Evolutionary conservation across 2,329 filamentous ascomycete species (phyloP).

Genomic region (Trichoderma sp.): DNA sequence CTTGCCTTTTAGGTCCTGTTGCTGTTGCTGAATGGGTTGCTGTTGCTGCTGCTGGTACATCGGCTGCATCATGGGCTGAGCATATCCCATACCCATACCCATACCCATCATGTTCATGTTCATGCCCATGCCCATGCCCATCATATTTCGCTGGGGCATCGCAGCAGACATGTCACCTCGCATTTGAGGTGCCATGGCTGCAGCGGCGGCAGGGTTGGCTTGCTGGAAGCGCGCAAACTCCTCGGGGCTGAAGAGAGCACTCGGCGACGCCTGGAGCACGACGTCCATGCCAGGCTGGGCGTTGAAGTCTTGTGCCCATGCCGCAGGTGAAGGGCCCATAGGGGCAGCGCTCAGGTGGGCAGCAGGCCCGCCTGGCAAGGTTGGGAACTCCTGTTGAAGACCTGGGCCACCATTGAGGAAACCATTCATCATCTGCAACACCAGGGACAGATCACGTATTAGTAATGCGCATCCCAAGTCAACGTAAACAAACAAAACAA

Average conservation of each 20-base stretch:
- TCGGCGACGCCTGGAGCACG: slow-evolving; percentile 58
- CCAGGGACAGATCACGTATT: slow-evolving; percentile 24
- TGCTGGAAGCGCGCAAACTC: slow-evolving; percentile 89
- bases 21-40: slow-evolving; percentile 47
- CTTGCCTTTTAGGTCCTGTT: slow-evolving; percentile 68
- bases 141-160: slow-evolving; percentile 57
- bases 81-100: slow-evolving; percentile 51
- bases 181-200: slow-evolving; percentile 55
- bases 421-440: slow-evolving; percentile 78
- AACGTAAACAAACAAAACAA: slow-evolving; percentile 5
- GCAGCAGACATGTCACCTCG: slow-evolving; percentile 49
- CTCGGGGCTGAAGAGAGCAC: slow-evolving; percentile 68
- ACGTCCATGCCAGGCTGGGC: slow-evolving; percentile 68
- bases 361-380: slow-evolving; percentile 45
- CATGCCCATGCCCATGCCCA: slow-evolving; percentile 54
- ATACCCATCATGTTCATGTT: slow-evolving; percentile 50
- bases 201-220: slow-evolving; percentile 55
- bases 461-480: slow-evolving; percentile 27
- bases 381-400: slow-evolving; percentile 53
- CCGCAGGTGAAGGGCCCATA: slow-evolving; percentile 44
- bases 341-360: slow-evolving; percentile 50
- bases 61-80: slow-evolving; percentile 51
- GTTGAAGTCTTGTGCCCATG: slow-evolving; percentile 54
- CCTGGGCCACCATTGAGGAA: slow-evolving; percentile 78
- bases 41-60: slow-evolving; percentile 48